Base-by-base conservation (phyloP, 495 filamentous ascomycete genomes). In the Jackrogersella multiformis region DNA sequence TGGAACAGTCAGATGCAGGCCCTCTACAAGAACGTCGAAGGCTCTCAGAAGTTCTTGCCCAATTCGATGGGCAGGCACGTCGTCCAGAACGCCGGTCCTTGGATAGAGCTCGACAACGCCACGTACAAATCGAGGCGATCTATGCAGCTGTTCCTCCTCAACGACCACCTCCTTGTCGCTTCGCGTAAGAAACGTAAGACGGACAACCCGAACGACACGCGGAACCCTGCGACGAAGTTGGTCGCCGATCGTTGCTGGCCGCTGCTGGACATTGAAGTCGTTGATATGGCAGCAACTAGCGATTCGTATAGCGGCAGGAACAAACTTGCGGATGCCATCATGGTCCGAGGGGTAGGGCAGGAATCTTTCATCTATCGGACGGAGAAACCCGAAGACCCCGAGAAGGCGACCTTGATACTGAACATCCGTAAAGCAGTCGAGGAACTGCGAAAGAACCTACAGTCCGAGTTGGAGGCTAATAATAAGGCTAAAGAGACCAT, bases 241-340 rank as follows among this genome's bases (percentile, higher is more conserved):
- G 89, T 97, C 1, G 94, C 96, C 0, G 94, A 97, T 74, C 85
- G 92, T 41, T 99, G 95, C 76, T 99, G 93, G 93, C 91, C 92
- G 23, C 80, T 99, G 36, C 84, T 96, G 52, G 96, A 98, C 60
- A 92, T 98, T 34, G 92, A 97, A 75, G 89, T 98, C 73, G 89
- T 94, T 9, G 95, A 99, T 76, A 86, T 99, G 69, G 81, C 88
- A 34, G 85, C 86, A 13, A 84, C 86, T 0, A 85, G 85, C 23
- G 85, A 88, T 56, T 79, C 84, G 0, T 80, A 78, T 45, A 70
- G 80, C 74, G 67, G 86, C 72, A 73, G 89, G 80, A 80, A 87
- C 82, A 81, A 89, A 81, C 88, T 96, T 46, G 81, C 88, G 23
- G 93, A 96, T 76, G 94, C 95, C 8, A 90, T 99, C 74, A 97